phyloP scores from a whole-genome alignment of 1,284 basidiomycete species.

The Mycena citricolor region DNA sequence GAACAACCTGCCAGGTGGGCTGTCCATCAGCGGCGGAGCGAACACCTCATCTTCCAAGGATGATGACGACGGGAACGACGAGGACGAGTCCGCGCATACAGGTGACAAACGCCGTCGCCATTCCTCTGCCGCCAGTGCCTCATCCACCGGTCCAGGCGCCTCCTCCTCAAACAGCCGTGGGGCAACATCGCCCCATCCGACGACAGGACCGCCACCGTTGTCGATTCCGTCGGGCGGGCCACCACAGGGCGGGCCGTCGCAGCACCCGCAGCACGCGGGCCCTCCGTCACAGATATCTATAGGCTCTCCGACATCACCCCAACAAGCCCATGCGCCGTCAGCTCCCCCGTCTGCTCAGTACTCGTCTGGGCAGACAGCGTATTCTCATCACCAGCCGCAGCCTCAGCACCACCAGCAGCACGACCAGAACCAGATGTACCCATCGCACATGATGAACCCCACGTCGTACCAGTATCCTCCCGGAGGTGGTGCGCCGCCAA shows the following conservation, averaged over 20 bases:
- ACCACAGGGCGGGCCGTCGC: slow-evolving; percentile 44
- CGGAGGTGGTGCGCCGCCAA: slow-evolving; percentile 41
- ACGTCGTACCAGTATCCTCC: slow-evolving; percentile 49
- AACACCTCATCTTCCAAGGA: slow-evolving; percentile 41
- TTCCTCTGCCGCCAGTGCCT: slow-evolving; percentile 38
- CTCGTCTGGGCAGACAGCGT: slow-evolving; percentile 39
- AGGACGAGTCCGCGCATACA: slow-evolving; percentile 45
- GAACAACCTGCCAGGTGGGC: slow-evolving; percentile 73
- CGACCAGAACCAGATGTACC: slow-evolving; percentile 50
- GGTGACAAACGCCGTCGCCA: slow-evolving; percentile 62
- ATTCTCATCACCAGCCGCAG: slow-evolving; percentile 41
- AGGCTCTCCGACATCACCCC: slow-evolving; percentile 61
- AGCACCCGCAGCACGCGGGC: slow-evolving; percentile 34
- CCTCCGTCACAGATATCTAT: slow-evolving; percentile 48
- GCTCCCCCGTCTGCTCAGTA: slow-evolving; percentile 49
- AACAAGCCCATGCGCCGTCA: slow-evolving; percentile 56
- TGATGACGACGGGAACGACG: slow-evolving; percentile 52
- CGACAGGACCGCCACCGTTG: slow-evolving; percentile 49
- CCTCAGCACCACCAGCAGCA: slow-evolving; percentile 49
- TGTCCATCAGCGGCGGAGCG: slow-evolving; percentile 58
- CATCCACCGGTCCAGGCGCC: slow-evolving; percentile 7
- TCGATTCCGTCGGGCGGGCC: slow-evolving; percentile 43
- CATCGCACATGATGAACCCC: slow-evolving; percentile 51
- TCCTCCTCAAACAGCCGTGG: slow-evolving; percentile 33
- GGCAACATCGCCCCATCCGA: slow-evolving; percentile 54